A percentile compares a stretch with the other conserved stretches of the same genome.
Evolutionary conservation across 805 yeast genomes (phyloP).

Genomic region (Lachancea fermentati): DNA sequence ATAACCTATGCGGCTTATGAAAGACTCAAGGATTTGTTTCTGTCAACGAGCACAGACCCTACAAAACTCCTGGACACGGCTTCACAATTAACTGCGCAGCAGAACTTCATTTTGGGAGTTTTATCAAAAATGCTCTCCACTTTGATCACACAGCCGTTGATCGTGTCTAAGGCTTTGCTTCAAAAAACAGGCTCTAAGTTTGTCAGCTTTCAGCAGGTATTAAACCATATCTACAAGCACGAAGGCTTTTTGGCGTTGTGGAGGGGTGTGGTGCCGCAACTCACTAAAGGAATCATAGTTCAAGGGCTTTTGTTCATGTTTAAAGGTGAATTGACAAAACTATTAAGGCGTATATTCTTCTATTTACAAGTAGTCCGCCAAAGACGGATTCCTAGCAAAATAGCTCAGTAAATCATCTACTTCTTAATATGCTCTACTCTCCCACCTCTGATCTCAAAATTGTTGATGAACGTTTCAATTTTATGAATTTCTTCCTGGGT

Average conservation of each 20-base stretch:
- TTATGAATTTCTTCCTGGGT: constrained; percentile 52
- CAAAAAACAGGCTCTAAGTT: constrained; percentile 49
- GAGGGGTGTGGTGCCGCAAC: constrained; percentile 78
- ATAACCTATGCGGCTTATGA: constrained; percentile 82
- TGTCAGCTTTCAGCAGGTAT: constrained; percentile 56
- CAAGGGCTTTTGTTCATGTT: constrained; percentile 82
- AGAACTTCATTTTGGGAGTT: constrained; percentile 72
- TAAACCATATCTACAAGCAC: constrained; percentile 51
- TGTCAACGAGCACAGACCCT: constrained; percentile 21
- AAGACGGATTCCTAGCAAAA: not conserved
- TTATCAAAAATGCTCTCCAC: constrained; percentile 77
- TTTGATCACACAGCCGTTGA: constrained; percentile 73
- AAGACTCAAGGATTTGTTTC: constrained; percentile 51
- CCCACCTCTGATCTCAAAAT: not conserved
- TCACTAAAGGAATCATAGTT: constrained; percentile 73
- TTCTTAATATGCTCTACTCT: not conserved
- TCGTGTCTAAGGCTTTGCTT: constrained; percentile 76
- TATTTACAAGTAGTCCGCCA: not conserved
- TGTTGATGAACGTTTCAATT: not conserved
- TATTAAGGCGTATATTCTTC: constrained; percentile 19
- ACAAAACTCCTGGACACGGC: constrained; percentile 17
- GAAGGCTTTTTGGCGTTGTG: constrained; percentile 65
- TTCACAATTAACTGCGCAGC: constrained; percentile 46
- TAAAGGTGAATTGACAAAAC: constrained; percentile 55
- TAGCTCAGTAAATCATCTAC: not conserved